These are phyloP conservation scores for Emergomyces pasteurianus DNA, from an alignment of 2,329 filamentous ascomycete species.

Conservation along the genomic window DNA sequence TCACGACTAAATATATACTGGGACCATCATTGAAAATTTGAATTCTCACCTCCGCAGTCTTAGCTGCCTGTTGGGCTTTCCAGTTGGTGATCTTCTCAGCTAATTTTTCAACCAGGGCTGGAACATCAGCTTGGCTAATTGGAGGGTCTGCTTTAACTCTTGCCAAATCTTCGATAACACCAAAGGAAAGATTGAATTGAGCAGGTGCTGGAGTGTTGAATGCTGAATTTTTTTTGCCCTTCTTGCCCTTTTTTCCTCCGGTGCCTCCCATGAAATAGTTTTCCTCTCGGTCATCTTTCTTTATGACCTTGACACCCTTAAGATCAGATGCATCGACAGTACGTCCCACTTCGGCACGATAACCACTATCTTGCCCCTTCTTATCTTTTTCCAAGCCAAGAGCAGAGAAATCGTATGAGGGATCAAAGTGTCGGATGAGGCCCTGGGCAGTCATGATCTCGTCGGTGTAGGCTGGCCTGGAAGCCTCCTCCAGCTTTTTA, in stretches of 20 bases:
- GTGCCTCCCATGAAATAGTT: constrained; percentile 65
- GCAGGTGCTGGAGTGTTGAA: constrained; percentile 36
- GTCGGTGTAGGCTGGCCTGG: constrained; percentile 74
- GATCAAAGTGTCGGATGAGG: constrained; percentile 85
- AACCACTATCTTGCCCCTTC: constrained; percentile 48
- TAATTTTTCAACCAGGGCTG: constrained; percentile 71
- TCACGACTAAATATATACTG: background rate
- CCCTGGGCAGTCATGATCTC: constrained; percentile 84
- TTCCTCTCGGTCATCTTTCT: constrained; percentile 81
- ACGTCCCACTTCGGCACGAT: constrained; percentile 66
- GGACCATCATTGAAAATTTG: background rate
- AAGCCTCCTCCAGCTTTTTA: constrained; percentile 41
- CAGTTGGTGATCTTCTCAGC: constrained; percentile 83
- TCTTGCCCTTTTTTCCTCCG: constrained; percentile 75
- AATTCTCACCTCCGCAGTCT: constrained; percentile 73
- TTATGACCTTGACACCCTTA: constrained; percentile 71
- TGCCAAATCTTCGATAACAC: constrained; percentile 80
- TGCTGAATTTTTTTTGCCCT: constrained; percentile 41
- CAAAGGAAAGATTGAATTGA: constrained; percentile 78
- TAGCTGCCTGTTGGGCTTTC: constrained; percentile 78
- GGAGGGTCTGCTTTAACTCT: constrained; percentile 80
- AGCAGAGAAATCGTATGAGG: constrained; percentile 57
- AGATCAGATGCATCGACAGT: constrained; percentile 74
- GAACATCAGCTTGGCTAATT: constrained; percentile 72
- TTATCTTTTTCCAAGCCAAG: constrained; percentile 39